These are phyloP conservation scores for Didymella segeticola DNA, from an alignment of 2,329 filamentous ascomycete species.

Conservation along the genomic window DNA sequence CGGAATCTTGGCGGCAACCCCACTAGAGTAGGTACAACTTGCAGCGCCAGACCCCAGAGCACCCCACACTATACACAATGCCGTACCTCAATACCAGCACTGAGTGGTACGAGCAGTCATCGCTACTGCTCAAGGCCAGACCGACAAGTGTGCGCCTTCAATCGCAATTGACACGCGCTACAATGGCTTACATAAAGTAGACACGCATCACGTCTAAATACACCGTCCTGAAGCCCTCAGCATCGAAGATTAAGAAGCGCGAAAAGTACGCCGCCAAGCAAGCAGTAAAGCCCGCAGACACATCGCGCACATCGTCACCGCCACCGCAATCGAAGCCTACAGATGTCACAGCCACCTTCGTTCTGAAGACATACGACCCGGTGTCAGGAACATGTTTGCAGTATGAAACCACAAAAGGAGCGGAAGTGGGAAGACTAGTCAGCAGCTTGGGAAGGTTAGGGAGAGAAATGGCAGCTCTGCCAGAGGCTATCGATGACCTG, in stretches of 20 bases:
- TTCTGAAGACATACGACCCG: slow-evolving; percentile 89
- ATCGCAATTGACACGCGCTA: slow-evolving; percentile 15
- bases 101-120: slow-evolving; percentile 89
- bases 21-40: slow-evolving; percentile 36
- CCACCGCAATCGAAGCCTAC: slow-evolving; percentile 34
- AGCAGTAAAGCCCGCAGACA: slow-evolving; percentile 34
- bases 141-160: slow-evolving; percentile 74
- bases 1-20: slow-evolving; percentile 24
- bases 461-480: slow-evolving; percentile 63
- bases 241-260: slow-evolving; percentile 44
- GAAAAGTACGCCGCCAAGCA: slow-evolving; percentile 41
- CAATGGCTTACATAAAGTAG: slow-evolving; percentile 55
- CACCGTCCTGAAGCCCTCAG: slow-evolving; percentile 64
- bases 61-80: slow-evolving; percentile 60
- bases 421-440: slow-evolving; percentile 85
- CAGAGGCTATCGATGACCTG: slow-evolving; percentile 51
- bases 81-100: slow-evolving; percentile 81
- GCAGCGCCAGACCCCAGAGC: slow-evolving; percentile 19
- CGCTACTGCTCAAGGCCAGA: slow-evolving; percentile 82
- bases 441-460: slow-evolving; percentile 77
- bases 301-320: slow-evolving; percentile 37
- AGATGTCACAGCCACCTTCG: slow-evolving; percentile 66
- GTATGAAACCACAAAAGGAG: slow-evolving; percentile 88
- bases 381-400: slow-evolving; percentile 82
- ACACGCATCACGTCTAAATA: slow-evolving; percentile 94